Base-by-base conservation (phyloP, 108 stramenopile species). In the Skeletonema potamos region DNA sequence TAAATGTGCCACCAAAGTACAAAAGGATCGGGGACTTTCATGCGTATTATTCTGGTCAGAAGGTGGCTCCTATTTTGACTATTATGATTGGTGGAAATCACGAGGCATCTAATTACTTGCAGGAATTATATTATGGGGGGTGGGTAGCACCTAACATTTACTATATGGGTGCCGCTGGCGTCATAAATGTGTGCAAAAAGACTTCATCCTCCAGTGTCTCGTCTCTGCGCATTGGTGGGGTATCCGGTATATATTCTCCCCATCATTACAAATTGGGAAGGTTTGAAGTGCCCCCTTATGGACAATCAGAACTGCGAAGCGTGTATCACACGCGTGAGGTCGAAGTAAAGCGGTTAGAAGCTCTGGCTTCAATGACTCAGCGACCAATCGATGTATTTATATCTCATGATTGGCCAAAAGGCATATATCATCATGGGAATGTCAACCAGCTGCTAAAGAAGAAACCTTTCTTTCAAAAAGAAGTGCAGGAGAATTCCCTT, bases 61-160 rank as follows among this genome's bases (percentile, higher is more conserved):
- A 82, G 44, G 59, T 66, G 3, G 98, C 97, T 18, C 98, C 98
- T 0, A 87, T 97, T 33, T 73, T 92, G 27, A 99, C 98, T 4
- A 70, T 99, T 4, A 96, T 99, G 81, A 92, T 99, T 62, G 98
- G 98, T 27, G 99, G 99, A 0, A 99, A 99, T 86, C 99, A 99
- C 77, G 99, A 99, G 74, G 96, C 98, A 22, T 94, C 93, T 10
- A 91, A 93, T 59, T 83, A 95, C 24, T 74, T 99, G 22, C 92
- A 96, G 58, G 96, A 97, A 72, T 79, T 99, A 48, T 84, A 89
- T 66, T 98, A 98, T 74, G 99, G 99, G 8, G 99, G 99, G 4
- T 99, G 96, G 96, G 96, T 96, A 1, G 99, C 99, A 7, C 98
- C 98, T 2, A 98, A 99, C 48, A 98, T 99, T 28, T 99, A 97